Evolutionary conservation across 2,329 filamentous ascomycete genomes (phyloP), one percentile per base, ranked within the genome.

Genomic region (Cercospora citrullina): DNA sequence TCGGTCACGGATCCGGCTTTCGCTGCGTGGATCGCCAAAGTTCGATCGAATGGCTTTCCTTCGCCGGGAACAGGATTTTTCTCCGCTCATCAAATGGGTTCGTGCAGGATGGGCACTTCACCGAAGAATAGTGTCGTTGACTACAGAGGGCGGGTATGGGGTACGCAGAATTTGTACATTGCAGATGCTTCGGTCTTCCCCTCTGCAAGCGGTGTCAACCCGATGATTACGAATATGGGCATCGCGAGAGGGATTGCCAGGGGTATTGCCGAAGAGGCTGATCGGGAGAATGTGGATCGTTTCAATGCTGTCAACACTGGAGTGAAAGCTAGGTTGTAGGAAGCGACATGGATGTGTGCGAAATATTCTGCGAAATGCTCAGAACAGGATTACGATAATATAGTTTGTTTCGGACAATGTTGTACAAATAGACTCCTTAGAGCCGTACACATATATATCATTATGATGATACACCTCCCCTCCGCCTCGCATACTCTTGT

Each of bases 41-140:
- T 87, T 21, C 83, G 85, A 45, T 85, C 84, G 60, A 81, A 79
- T 67, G 84, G 82, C 0, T 80, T 87, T 10, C 78, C 84, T 0
- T 75, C 79, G 1, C 86, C 87, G 0, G 80, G 84, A 31, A 81
- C 83, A 23, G 77, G 81, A n/a, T 91, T 87, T 74, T 80, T 84
- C 31, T 90, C 88, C n/a, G 91, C 91, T 18, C 91, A 94, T 79
- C 91, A 94, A 81, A 94, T 94, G 91, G 90, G 91, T 23, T 87
- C 87, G 9, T 92, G 90, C 74, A 83, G 90, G 2, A 94, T 94
- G 91, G 87, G 87, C 68, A 81, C 82, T 1, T 73, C 64, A 28
- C 73, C 79, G 42, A 76, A 73, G 60, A 79, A 77, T n/a, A 80
- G 81, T 23, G 83, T 82, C 8, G 81, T 84, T 5, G 81, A 83